phyloP scores from a whole-genome alignment of 495 filamentous ascomycete genomes.

The Penicillium ucsense region DNA sequence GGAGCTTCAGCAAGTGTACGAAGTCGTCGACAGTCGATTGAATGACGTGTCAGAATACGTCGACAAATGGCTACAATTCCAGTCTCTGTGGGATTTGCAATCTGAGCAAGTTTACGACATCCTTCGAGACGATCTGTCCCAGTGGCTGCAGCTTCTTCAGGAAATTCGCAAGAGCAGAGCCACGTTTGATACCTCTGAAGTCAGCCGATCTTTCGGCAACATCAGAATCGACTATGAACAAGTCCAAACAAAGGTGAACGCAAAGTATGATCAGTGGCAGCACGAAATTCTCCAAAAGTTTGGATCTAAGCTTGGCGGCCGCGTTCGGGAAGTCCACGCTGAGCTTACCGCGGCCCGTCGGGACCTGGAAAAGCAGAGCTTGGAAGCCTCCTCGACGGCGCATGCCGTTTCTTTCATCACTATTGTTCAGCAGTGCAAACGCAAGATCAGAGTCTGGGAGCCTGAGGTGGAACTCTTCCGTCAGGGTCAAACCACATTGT shows the following conservation, averaged over 20 bases:
- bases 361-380: conserved; percentile 79
- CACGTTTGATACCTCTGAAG: conserved; percentile 93
- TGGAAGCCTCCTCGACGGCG: conserved; percentile 86
- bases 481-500: conserved; percentile 84
- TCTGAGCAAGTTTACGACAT: conserved; percentile 88
- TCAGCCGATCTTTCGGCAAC: conserved; percentile 82
- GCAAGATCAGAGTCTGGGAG: conserved; percentile 85
- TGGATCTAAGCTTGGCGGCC: conserved; percentile 74
- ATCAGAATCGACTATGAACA: conserved; percentile 95
- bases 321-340: conserved; percentile 79
- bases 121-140: conserved; percentile 79
- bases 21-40: conserved; percentile 68
- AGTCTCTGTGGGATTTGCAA: conserved; percentile 96
- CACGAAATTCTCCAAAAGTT: conserved; percentile 93
- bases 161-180: conserved; percentile 88
- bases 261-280: conserved; percentile 99
- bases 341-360: conserved; percentile 81
- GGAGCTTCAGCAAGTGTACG: conserved; percentile 68
- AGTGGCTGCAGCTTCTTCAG: conserved; percentile 89
- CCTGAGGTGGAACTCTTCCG: conserved; percentile 92
- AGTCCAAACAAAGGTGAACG: conserved; percentile 94
- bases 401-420: conserved; percentile 98
- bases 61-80: conserved; percentile 96
- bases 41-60: conserved; percentile 71
- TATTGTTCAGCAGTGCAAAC: conserved; percentile 88